These are phyloP conservation scores for Phalaenopsis aphrodite DNA, from an alignment of 106 monocot genomes.

Conservation along the genomic window DNA sequence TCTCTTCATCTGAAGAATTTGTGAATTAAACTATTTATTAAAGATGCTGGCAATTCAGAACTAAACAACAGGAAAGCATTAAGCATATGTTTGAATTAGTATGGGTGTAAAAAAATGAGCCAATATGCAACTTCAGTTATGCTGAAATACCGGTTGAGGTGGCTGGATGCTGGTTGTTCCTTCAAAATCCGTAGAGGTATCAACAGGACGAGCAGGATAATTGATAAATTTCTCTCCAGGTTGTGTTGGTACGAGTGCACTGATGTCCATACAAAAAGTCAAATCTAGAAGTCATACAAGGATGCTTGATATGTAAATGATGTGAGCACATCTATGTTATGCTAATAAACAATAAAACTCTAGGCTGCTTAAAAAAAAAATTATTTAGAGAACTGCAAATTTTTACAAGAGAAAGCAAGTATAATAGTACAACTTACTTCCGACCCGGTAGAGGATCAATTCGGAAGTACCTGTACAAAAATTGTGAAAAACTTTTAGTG, in stretches of 20 bases:
- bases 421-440: constrained; percentile 56
- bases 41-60: background rate
- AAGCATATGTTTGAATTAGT: background rate
- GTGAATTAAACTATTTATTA: no score
- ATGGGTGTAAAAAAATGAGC: background rate
- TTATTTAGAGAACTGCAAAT: background rate
- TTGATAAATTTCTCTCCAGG: constrained; percentile 72
- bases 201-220: constrained; percentile 92
- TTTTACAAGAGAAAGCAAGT: background rate
- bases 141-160: constrained; percentile 59
- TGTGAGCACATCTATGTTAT: background rate
- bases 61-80: background rate
- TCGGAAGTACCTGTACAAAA: constrained; percentile 73
- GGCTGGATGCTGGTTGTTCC: constrained; percentile 83
- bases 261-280: constrained; percentile 16
- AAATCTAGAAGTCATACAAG: background rate
- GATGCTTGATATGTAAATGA: background rate
- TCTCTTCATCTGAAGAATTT: no score
- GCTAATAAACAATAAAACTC: background rate
- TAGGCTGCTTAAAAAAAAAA: background rate
- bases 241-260: constrained; percentile 74
- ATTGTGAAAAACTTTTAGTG: background rate
- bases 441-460: constrained; percentile 94
- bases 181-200: constrained; percentile 88
- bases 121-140: background rate